Percentiles rank a stretch among this genome's conserved stretches.
Conservation (phyloP, 2,329 filamentous ascomycete species). For the Dactylellina parvicollis region DNA sequence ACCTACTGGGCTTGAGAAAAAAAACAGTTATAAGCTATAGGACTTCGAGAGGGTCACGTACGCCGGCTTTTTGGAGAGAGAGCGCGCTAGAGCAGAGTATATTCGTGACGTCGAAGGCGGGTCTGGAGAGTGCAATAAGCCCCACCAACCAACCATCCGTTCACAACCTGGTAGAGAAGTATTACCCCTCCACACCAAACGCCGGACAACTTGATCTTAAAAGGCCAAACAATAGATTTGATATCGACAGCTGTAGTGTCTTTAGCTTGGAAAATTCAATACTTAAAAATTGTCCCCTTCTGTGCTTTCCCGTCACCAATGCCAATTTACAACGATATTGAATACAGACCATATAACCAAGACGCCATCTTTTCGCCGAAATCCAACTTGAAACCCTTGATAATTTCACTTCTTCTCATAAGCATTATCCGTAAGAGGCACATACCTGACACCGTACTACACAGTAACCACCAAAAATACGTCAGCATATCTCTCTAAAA, state of each 20-base stretch:
- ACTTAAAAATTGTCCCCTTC: too few species aligned
- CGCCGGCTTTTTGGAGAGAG: too few species aligned
- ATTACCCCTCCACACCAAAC: not conserved
- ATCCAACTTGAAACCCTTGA: not conserved
- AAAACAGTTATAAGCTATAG: too few species aligned
- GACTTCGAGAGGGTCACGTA: too few species aligned
- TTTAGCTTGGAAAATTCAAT: too few species aligned
- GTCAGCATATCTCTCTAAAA: not conserved
- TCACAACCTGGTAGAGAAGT: not conserved
- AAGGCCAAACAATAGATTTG: too few species aligned
- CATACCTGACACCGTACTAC: conserved; percentile 78
- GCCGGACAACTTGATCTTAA: too few species aligned
- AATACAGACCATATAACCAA: too few species aligned
- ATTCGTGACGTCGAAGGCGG: conserved; percentile 12
- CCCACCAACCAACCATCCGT: conserved; percentile 13
- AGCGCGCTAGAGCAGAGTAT: too few species aligned
- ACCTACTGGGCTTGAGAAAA: not conserved
- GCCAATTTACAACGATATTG: conserved; percentile 7
- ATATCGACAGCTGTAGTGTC: too few species aligned
- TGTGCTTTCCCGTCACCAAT: not conserved
- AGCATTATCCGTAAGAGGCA: conserved; percentile 78
- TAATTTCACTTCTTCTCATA: conserved; percentile 42
- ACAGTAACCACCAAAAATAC: not conserved
- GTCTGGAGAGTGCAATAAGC: not conserved
- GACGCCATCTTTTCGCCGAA: not conserved